Evolutionary conservation across 1,284 basidiomycete species (phyloP).

Genomic region (Microstroma glucosiphilum): DNA sequence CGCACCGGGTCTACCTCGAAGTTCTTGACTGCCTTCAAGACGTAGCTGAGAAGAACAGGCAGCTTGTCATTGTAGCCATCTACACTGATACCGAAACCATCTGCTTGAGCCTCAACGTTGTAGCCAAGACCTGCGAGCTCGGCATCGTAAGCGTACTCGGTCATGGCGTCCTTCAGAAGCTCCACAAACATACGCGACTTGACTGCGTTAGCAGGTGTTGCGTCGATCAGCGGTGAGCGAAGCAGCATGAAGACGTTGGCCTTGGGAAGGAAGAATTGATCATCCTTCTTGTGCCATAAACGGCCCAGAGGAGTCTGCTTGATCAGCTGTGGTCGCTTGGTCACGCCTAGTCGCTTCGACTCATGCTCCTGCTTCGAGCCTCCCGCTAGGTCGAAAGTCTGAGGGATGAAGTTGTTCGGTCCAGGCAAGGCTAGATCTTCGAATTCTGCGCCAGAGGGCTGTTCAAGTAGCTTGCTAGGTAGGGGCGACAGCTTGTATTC

Average conservation of each 20-base stretch:
- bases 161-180: conserved; percentile 78
- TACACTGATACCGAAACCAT: conserved; percentile 66
- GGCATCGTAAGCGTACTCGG: conserved; percentile 88
- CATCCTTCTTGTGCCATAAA: conserved; percentile 50
- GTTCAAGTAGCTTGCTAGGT: conserved; percentile 23
- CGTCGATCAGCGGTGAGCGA: conserved; percentile 49
- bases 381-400: conserved; percentile 33
- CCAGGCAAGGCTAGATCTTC: conserved; percentile 42
- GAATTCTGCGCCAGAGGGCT: conserved; percentile 16
- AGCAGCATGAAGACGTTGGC: conserved; percentile 47
- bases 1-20: conserved; percentile 67
- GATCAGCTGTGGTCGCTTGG: conserved; percentile 40
- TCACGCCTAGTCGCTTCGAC: conserved; percentile 13
- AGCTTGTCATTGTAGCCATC: conserved; percentile 95
- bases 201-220: conserved; percentile 42
- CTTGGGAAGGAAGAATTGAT: conserved; percentile 49
- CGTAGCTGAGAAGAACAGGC: conserved; percentile 66
- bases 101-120: conserved; percentile 62
- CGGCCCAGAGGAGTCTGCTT: conserved; percentile 34
- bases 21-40: conserved; percentile 67
- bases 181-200: conserved; percentile 69
- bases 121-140: conserved; percentile 83
- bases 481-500: conserved; percentile 44
- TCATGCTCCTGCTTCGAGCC: background rate
- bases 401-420: conserved; percentile 47